These are phyloP conservation scores for Nannochloropsis salina DNA, from an alignment of 108 stramenopile species.

Conservation along the genomic window DNA sequence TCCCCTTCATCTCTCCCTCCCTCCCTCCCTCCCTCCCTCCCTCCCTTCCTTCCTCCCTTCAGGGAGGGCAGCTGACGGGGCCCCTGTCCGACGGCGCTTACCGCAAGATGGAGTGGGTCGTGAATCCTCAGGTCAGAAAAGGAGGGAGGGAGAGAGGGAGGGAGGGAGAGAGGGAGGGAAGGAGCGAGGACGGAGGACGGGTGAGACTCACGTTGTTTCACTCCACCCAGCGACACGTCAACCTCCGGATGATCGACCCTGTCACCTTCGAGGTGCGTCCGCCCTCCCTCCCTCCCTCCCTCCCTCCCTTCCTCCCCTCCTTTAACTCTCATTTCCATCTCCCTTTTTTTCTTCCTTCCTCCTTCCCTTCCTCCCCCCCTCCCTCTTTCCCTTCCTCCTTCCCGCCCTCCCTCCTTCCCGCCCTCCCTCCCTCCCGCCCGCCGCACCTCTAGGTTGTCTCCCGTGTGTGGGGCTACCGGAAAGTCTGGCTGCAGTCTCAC, in stretches of 20 bases:
- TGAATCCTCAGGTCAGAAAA: not conserved
- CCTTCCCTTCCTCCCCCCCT: not conserved
- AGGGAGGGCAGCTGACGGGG: not conserved
- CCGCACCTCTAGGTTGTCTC: constrained; percentile 26
- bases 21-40: no score
- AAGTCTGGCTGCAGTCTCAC: constrained; percentile 29
- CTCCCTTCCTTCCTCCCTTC: not conserved
- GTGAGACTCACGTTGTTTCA: not conserved
- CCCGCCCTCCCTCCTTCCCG: not conserved
- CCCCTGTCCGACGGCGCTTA: not conserved
- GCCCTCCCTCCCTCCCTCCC: not conserved
- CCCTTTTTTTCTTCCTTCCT: not conserved
- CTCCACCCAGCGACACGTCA: constrained; percentile 20
- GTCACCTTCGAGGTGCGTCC: constrained; percentile 26
- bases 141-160: not conserved
- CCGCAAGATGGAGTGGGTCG: not conserved
- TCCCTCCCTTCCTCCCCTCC: not conserved
- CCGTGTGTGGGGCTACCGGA: constrained; percentile 46
- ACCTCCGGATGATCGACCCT: constrained; percentile 48
- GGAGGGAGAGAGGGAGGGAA: not conserved
- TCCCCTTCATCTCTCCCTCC: no score
- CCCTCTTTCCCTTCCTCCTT: constrained; percentile 13
- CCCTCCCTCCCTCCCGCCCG: constrained; percentile 27
- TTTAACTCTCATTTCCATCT: not conserved
- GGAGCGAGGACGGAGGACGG: not conserved